phyloP scores from a whole-genome alignment of 2,329 filamentous ascomycete genomes.

The Alternaria atra region DNA sequence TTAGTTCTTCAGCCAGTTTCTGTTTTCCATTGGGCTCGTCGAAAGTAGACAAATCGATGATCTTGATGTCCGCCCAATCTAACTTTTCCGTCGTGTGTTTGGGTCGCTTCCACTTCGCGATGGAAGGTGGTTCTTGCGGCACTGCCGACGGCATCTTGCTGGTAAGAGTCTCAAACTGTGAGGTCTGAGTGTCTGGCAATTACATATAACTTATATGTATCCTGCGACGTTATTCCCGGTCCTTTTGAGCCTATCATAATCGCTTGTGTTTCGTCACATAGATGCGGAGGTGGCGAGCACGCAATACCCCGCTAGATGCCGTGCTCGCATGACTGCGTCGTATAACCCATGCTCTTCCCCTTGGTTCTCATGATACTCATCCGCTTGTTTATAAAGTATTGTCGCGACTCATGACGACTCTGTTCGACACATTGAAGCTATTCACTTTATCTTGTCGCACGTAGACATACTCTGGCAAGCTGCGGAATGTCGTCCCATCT shows the following conservation, averaged over 20 bases:
- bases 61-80: slow-evolving; percentile 42
- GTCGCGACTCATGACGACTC: neutral
- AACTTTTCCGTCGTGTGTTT: slow-evolving; percentile 34
- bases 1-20: slow-evolving; percentile 62
- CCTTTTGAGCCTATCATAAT: neutral
- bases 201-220: neutral
- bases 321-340: slow-evolving; percentile 20
- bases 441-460: too few species aligned
- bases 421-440: neutral
- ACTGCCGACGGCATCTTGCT: slow-evolving; percentile 36
- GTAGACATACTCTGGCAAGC: too few species aligned
- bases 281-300: slow-evolving; percentile 27
- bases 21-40: slow-evolving; percentile 64
- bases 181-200: neutral
- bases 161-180: neutral
- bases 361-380: neutral
- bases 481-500: too few species aligned
- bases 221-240: neutral
- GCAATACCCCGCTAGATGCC: slow-evolving; percentile 36
- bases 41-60: slow-evolving; percentile 58
- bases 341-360: neutral
- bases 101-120: slow-evolving; percentile 41
- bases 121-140: slow-evolving; percentile 19
- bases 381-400: neutral
- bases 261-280: neutral